Percentiles rank a stretch among this genome's conserved stretches.
Conservation (phyloP, 345 rosid species). For the Populus euphratica region DNA sequence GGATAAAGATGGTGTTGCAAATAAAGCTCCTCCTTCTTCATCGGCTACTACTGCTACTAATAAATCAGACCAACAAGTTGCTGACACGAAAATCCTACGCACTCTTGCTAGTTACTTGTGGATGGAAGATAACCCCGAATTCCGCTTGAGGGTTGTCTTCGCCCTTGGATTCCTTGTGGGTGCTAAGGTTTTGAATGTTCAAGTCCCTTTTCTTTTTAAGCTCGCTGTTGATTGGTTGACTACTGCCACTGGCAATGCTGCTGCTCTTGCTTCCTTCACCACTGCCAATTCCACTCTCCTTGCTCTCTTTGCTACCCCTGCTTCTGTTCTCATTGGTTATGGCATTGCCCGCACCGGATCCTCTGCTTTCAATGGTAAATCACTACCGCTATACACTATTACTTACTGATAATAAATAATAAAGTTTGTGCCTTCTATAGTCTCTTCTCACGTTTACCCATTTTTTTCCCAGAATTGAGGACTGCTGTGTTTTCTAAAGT, state of each 20-base stretch:
- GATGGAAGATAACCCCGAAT: conserved; percentile 83
- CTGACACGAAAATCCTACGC: conserved; percentile 71
- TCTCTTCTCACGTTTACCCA: not conserved
- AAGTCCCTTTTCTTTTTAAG: conserved; percentile 93
- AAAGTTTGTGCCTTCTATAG: not conserved
- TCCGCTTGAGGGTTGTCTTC: conserved; percentile 70
- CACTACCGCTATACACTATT: not conserved
- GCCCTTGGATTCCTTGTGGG: conserved; percentile 87
- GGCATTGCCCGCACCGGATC: conserved; percentile 85
- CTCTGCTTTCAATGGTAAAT: conserved; percentile 84
- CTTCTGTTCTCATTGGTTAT: conserved; percentile 80
- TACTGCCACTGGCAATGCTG: conserved; percentile 49
- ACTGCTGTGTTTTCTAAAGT: conserved; percentile 96
- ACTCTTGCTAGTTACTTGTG: conserved; percentile 77
- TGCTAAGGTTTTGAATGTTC: conserved; percentile 86
- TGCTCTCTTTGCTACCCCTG: conserved; percentile 75
- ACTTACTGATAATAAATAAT: not conserved
- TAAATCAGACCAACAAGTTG: conserved; percentile 21
- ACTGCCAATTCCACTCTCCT: conserved; percentile 59
- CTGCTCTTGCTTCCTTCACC: conserved; percentile 49
- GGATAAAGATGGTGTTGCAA: conserved; percentile 10
- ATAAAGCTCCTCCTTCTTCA: conserved; percentile 12
- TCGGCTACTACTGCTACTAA: not conserved
- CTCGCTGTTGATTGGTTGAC: conserved; percentile 91
- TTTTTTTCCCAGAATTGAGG: conserved; percentile 67